Evolutionary conservation across 352 stramenopile species (phyloP).

Genomic region (Globisporangium parvum): DNA sequence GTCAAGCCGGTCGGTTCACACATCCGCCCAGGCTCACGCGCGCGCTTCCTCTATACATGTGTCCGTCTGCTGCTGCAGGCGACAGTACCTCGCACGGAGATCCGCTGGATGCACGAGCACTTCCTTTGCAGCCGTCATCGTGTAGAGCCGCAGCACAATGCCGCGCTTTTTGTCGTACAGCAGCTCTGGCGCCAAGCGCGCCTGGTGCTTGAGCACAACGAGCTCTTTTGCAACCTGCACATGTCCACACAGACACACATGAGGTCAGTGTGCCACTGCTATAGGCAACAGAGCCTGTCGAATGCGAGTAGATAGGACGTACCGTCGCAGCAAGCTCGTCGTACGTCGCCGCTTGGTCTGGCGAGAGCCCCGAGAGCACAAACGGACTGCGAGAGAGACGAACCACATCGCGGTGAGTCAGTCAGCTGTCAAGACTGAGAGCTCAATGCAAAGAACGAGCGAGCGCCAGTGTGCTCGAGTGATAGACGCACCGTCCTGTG

Average conservation of each 20-base stretch:
- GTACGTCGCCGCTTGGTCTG: conserved; percentile 64
- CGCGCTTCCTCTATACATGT: no score
- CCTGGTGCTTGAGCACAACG: conserved; percentile 69
- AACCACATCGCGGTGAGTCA: neutral
- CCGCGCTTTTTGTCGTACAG: conserved; percentile 74
- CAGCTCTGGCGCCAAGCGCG: conserved; percentile 64
- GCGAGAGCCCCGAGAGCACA: conserved; percentile 60
- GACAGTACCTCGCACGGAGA: conserved; percentile 49
- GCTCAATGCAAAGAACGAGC: neutral
- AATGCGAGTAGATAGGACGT: neutral
- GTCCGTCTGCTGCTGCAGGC: neutral
- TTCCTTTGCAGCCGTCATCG: conserved; percentile 65
- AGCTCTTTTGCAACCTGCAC: conserved; percentile 68
- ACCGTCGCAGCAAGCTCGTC: conserved; percentile 61
- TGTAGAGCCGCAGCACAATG: conserved; percentile 77
- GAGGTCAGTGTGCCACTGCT: neutral
- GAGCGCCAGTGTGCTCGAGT: neutral
- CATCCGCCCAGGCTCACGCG: no score
- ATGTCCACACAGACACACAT: no score
- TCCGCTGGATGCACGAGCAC: conserved; percentile 65
- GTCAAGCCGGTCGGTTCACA: neutral
- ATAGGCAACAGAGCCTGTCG: no score
- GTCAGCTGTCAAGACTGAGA: neutral
- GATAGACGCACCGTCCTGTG: conserved; percentile 46
- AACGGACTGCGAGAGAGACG: conserved; percentile 45